A percentile compares a stretch with the other conserved stretches of the same genome.
Conservation (phyloP, 805 yeast species). For the Metschnikowia colocasiae region DNA sequence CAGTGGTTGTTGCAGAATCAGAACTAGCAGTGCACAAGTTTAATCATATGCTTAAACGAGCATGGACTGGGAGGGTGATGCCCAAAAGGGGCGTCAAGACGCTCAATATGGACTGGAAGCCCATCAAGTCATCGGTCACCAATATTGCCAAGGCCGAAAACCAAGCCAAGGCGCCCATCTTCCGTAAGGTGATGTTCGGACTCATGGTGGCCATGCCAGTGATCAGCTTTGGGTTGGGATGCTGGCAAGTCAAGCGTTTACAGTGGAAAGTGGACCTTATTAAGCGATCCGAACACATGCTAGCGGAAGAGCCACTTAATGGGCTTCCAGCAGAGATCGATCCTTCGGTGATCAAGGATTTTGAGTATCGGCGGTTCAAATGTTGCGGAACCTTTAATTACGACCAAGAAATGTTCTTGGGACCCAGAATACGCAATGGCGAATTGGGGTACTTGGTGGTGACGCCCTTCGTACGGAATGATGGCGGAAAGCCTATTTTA, state of each 20-base stretch:
- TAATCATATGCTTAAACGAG: neutral
- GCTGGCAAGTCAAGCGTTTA: conserved; percentile 87
- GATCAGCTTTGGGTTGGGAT: conserved; percentile 77
- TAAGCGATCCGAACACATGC: conserved; percentile 75
- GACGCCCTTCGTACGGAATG: conserved; percentile 74
- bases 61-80: neutral
- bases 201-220: conserved; percentile 74
- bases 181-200: conserved; percentile 41
- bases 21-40: neutral
- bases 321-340: conserved; percentile 60
- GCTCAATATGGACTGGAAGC: conserved; percentile 81
- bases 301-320: conserved; percentile 68
- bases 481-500: conserved; percentile 72
- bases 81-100: conserved; percentile 41
- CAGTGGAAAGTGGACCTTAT: conserved; percentile 86
- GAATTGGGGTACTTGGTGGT: conserved; percentile 73
- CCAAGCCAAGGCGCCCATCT: conserved; percentile 33
- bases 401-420: conserved; percentile 83
- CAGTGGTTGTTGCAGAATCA: neutral
- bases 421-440: conserved; percentile 73
- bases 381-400: conserved; percentile 78
- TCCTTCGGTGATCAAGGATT: conserved; percentile 63
- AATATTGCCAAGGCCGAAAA: conserved; percentile 38
- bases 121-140: conserved; percentile 50
- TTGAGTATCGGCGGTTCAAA: conserved; percentile 79